A percentile compares a stretch with the other conserved stretches of the same genome.
phyloP scores from a whole-genome alignment of 2,329 filamentous ascomycete species.

The Aspergillus fijiensis region DNA sequence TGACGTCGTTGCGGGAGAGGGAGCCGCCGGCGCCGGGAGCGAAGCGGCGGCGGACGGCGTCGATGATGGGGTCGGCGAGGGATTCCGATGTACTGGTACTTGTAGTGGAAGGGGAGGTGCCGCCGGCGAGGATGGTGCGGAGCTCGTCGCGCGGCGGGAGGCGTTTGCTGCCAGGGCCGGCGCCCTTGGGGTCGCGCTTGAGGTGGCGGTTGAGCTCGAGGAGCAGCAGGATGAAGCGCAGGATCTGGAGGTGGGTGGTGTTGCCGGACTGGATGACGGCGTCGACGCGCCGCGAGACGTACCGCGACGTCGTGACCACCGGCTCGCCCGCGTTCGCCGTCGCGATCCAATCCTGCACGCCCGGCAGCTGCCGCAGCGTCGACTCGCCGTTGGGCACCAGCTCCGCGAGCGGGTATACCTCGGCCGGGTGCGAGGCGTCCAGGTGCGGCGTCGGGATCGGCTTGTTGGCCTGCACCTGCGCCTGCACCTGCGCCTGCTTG shows the following conservation, averaged over 20 bases:
- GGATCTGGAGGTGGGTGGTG: conserved; percentile 43
- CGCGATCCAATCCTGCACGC: conserved; percentile 45
- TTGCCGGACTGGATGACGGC: conserved; percentile 41
- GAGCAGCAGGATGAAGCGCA: conserved; percentile 47
- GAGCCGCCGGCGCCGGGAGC: conserved; percentile 34
- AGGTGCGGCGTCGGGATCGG: conserved; percentile 47
- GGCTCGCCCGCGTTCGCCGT: conserved; percentile 36
- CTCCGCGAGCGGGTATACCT: conserved; percentile 47
- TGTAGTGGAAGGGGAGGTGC: conserved; percentile 16
- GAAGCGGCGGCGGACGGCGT: conserved; percentile 43
- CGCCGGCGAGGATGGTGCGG: conserved; percentile 35
- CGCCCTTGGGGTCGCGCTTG: conserved; percentile 24
- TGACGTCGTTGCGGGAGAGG: conserved; percentile 42
- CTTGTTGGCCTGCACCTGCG: conserved; percentile 47
- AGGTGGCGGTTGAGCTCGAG: conserved; percentile 41
- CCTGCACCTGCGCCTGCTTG: conserved; percentile 38
- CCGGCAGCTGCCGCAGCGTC: conserved; percentile 44
- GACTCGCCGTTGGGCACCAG: conserved; percentile 44
- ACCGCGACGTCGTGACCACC: conserved; percentile 44
- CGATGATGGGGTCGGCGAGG: conserved; percentile 41
- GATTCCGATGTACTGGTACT: conserved; percentile 9
- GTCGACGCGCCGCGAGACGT: conserved; percentile 45
- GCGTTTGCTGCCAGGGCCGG: conserved; percentile 39
- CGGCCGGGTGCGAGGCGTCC: conserved; percentile 42
- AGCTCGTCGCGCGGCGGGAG: conserved; percentile 43